Conservation (phyloP, 371 early-diverging fungal genomes). For the Chytridiales sp. region DNA sequence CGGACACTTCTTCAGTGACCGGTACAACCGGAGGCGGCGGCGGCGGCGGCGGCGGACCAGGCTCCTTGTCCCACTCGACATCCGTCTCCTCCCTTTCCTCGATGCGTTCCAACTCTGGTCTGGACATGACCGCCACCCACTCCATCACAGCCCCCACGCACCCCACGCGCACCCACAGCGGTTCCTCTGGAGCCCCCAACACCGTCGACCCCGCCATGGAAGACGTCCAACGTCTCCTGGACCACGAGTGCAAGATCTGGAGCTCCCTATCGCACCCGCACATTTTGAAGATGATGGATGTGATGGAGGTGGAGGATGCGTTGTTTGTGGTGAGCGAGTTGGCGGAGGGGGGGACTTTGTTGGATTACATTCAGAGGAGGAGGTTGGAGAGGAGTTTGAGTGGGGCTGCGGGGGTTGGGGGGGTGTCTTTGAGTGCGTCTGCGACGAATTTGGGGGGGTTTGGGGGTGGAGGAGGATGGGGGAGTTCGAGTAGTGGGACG, state of each 20-base stretch:
- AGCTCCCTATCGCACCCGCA: conserved; percentile 64
- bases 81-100: too few species aligned
- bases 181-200: not conserved
- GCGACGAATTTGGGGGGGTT: too few species aligned
- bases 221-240: conserved; percentile 24
- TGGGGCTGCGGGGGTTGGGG: too few species aligned
- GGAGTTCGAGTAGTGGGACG: too few species aligned
- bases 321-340: conserved; percentile 70
- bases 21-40: not conserved
- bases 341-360: conserved; percentile 59
- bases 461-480: too few species aligned
- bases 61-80: not conserved
- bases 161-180: too few species aligned
- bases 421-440: too few species aligned
- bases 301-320: conserved; percentile 64
- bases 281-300: conserved; percentile 60
- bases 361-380: conserved; percentile 40
- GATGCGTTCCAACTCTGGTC: not conserved
- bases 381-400: too few species aligned
- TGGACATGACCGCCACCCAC: not conserved
- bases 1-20: not conserved
- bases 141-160: not conserved
- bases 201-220: conserved; percentile 1
- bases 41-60: not conserved
- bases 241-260: conserved; percentile 63